phyloP scores from a whole-genome alignment of 2,329 filamentous ascomycete species.

The Cercospora janseana region DNA sequence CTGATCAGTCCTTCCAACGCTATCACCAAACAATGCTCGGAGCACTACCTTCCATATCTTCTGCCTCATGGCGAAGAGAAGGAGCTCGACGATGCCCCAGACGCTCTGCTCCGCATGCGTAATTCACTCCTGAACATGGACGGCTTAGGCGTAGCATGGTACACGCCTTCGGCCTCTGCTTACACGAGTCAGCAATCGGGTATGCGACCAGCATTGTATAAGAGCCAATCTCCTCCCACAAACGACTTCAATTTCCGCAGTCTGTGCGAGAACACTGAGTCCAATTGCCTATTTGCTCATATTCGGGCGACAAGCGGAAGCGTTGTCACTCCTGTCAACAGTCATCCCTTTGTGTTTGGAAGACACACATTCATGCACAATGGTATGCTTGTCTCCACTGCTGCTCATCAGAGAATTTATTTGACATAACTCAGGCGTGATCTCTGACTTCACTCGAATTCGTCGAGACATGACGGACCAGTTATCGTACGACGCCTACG shows the following conservation, averaged over 20 bases:
- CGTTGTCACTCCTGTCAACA: slow-evolving; percentile 52
- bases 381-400: not conserved
- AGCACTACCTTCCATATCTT: slow-evolving; percentile 54
- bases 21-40: slow-evolving; percentile 33
- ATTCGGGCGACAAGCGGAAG: slow-evolving; percentile 52
- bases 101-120: slow-evolving; percentile 47
- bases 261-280: slow-evolving; percentile 52
- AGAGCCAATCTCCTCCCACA: slow-evolving; percentile 49
- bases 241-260: slow-evolving; percentile 55
- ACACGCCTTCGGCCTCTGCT: slow-evolving; percentile 44
- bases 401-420: too few species aligned
- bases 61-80: slow-evolving; percentile 45
- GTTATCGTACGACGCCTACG: slow-evolving; percentile 49
- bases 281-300: slow-evolving; percentile 51
- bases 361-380: slow-evolving; percentile 57
- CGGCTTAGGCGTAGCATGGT: slow-evolving; percentile 46
- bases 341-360: slow-evolving; percentile 55
- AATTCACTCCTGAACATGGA: slow-evolving; percentile 53
- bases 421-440: too few species aligned
- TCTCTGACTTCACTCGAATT: slow-evolving; percentile 48
- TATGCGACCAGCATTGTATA: slow-evolving; percentile 51
- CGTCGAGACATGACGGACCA: slow-evolving; percentile 47
- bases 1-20: slow-evolving; percentile 50
- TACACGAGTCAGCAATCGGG: slow-evolving; percentile 29
- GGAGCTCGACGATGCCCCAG: slow-evolving; percentile 39